Evolutionary conservation across 305 asterid species (phyloP).

Genomic region (Ilex paraguariensis): DNA sequence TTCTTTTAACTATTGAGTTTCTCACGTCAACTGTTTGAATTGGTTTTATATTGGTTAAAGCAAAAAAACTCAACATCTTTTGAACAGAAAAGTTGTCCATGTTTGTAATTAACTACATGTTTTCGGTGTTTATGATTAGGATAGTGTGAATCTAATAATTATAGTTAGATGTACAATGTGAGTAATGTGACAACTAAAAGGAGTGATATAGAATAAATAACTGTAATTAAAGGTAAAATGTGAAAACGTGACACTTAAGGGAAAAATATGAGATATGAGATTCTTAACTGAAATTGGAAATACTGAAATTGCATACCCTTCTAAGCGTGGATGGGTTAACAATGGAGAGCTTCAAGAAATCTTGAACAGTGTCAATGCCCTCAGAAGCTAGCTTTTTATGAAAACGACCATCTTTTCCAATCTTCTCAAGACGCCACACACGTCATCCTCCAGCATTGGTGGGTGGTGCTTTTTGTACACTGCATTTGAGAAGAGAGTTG

Average conservation of each 20-base stretch:
- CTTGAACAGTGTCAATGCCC: slow-evolving; percentile 58
- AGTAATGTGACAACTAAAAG: too few species aligned
- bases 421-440: slow-evolving; percentile 77
- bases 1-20: too few species aligned
- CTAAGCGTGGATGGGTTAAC: slow-evolving; percentile 39
- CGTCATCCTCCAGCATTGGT: slow-evolving; percentile 54
- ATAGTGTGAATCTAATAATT: too few species aligned
- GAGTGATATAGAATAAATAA: not conserved
- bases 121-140: too few species aligned
- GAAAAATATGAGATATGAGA: not conserved
- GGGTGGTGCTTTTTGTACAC: slow-evolving; percentile 81
- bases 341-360: slow-evolving; percentile 45
- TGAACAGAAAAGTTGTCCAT: too few species aligned
- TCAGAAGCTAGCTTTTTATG: slow-evolving; percentile 38
- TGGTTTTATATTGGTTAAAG: too few species aligned
- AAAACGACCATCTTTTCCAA: slow-evolving; percentile 61
- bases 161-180: too few species aligned
- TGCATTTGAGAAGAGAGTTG: slow-evolving; percentile 2
- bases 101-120: too few species aligned
- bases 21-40: too few species aligned
- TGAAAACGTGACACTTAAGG: not conserved
- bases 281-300: not conserved
- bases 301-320: slow-evolving; percentile 23
- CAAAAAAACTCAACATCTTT: too few species aligned
- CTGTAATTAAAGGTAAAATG: not conserved